Percentiles rank a stretch among this genome's conserved stretches.
Conservation (phyloP, 2,329 filamentous ascomycete genomes). For the Corinectria fuckeliana region DNA sequence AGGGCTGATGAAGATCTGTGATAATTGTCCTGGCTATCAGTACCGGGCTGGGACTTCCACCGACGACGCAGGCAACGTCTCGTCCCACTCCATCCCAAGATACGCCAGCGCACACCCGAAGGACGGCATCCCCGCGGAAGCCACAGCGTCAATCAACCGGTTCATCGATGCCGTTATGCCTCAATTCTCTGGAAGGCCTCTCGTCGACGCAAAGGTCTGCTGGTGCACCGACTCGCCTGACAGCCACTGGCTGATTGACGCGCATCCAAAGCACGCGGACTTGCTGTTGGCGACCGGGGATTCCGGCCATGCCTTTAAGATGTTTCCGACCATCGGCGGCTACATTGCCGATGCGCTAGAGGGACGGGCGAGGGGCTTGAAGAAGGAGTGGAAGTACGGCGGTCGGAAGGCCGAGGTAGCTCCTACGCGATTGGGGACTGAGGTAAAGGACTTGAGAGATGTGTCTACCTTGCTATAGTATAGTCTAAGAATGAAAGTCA, state of each 20-base stretch:
- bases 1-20: slow-evolving; percentile 22
- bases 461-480: slow-evolving; percentile 12
- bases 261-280: slow-evolving; percentile 23
- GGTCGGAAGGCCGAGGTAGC: slow-evolving; percentile 21
- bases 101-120: slow-evolving; percentile 16
- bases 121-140: slow-evolving; percentile 18
- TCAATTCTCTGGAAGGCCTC: slow-evolving; percentile 33
- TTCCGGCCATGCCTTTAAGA: slow-evolving; percentile 39
- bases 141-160: not conserved
- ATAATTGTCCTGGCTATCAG: slow-evolving; percentile 21
- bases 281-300: slow-evolving; percentile 34
- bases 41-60: slow-evolving; percentile 4
- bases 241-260: slow-evolving; percentile 34
- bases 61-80: not conserved
- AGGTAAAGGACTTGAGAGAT: slow-evolving; percentile 32
- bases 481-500: not conserved
- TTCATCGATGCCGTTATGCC: slow-evolving; percentile 30
- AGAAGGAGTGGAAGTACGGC: slow-evolving; percentile 28
- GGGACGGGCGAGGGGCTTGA: slow-evolving; percentile 21
- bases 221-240: slow-evolving; percentile 39
- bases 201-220: slow-evolving; percentile 31
- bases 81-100: slow-evolving; percentile 14
- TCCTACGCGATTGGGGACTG: slow-evolving; percentile 23
- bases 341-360: slow-evolving; percentile 34
- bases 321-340: slow-evolving; percentile 35